Evolutionary conservation across 2,329 filamentous ascomycete species (phyloP).

Genomic region (Cordyceps cicadae): DNA sequence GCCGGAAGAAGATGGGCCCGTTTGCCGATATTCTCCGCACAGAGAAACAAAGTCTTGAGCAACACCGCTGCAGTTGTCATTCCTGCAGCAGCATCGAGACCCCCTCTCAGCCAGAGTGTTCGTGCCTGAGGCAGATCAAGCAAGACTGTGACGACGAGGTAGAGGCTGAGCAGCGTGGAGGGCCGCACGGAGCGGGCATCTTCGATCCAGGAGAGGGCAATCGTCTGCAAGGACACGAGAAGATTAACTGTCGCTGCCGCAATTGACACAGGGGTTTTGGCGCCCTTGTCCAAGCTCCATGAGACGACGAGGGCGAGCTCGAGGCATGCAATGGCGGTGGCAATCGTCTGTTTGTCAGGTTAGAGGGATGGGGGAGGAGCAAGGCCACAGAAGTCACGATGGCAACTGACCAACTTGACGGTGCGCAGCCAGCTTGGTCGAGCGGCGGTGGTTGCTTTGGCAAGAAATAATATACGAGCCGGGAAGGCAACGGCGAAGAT

Average conservation of each 20-base stretch:
- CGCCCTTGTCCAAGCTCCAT: not conserved
- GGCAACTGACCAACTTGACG: not conserved
- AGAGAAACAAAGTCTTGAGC: conserved; percentile 21
- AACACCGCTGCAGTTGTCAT: conserved; percentile 20
- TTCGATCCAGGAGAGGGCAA: conserved; percentile 23
- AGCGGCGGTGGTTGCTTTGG: not conserved
- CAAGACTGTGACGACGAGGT: conserved; percentile 22
- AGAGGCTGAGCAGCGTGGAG: conserved; percentile 22
- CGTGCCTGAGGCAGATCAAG: conserved; percentile 23
- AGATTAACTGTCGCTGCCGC: conserved; percentile 12
- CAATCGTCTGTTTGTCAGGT: not conserved
- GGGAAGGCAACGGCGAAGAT: conserved; percentile 6
- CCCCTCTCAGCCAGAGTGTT: conserved; percentile 23
- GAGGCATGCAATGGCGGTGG: not conserved
- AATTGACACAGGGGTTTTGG: not conserved
- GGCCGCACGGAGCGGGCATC: conserved; percentile 24
- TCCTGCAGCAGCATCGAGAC: conserved; percentile 13
- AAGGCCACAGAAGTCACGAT: not conserved
- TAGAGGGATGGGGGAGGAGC: no score
- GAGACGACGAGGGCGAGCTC: not conserved
- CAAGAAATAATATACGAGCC: not conserved
- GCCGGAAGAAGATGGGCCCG: conserved; percentile 15
- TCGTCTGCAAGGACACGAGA: conserved; percentile 19
- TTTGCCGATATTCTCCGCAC: conserved; percentile 24
- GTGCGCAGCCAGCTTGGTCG: not conserved